Base-by-base conservation (phyloP, 805 yeast genomes). In the Cephaloascus fragrans region DNA sequence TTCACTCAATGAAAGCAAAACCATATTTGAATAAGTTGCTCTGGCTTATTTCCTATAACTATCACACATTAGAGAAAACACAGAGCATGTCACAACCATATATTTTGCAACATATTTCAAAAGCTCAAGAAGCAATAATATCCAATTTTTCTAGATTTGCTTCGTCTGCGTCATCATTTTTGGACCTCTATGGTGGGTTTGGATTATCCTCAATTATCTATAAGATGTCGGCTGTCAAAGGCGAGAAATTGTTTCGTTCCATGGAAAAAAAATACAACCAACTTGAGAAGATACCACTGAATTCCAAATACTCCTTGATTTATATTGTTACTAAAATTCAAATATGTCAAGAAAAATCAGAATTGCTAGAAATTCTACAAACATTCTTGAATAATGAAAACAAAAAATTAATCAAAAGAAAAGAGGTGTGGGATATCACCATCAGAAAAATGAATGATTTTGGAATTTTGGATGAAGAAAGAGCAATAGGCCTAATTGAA, bases 341-440 rank as follows among this genome's bases (percentile, higher is more conserved):
- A 12, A 6, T 23, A 8, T 23, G 28, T 23, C 10, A 23, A 23
- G 28, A 23, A 8, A 6, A 6, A 23, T 8, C 6, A 8, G 10
- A 8, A 8, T 12, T 23, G 6, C 12, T 23, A 8, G 28, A 12
- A 8, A 23, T 23, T 8, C 28, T 23, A 6, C 6, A 12, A 12
- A 23, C 6, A 8, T 8, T 23, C 6, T 8, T 23, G 12, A 12
- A 23, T 8, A 23, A 6, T 23, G 10, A 23, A 23, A 6, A 6
- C 6, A 23, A 23, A 23, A 6, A 8, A 23, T 6, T 23, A 12
- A 23, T 23, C 6, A 23, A 23, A 23, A 23, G 28, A 14, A 18
- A 18, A 14, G 23, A 34, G 9, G 8, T 53, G 17, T 57, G 61
- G 61, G 49, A 47, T 3, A 32, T 47, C 8, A 37, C 50, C 34